Evolutionary conservation across 768 basidiomycete species (phyloP), one percentile per base, ranked within the genome.

Genomic region (Suillus spraguei): DNA sequence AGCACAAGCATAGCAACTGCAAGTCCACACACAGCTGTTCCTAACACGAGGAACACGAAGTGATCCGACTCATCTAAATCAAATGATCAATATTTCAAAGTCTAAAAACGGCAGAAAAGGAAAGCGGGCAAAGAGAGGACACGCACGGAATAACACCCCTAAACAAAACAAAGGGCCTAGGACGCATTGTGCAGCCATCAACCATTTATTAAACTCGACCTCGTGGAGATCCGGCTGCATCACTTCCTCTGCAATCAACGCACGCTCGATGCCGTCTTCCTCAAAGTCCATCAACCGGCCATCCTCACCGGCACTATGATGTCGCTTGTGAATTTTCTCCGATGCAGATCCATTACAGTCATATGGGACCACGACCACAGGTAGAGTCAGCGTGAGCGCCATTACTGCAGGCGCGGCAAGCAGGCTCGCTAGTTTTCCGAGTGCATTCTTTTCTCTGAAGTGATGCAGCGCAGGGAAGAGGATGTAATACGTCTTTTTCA

Each of bases 401-500:
- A 97, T 79, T 2, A 99, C 87, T 2, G 95, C 94, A 2, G 97
- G 97, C 0, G 90, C 87, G 4, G 95, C 94, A 62, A 97, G 83
- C 32, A 97, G 67, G 0, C 89, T 85, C 0, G 91, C 90, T 36
- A 92, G 77, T 76, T 87, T 87, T 0, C 89, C 90, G 13, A 90
- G 67, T 58, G 88, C 67, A 20, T 88, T 87, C 75, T 97, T 95
- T 28, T 82, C 79, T 33, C 77, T 64, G 74, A 97, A 92, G 58
- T 85, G 81, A 61, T 89, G 87, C 1, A 99, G 77, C 0, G 95
- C 92, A 0, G 97, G 96, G 76, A 97, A 97, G 6, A 99, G 79
- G 7, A 87, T 86, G 66, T 91, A 83, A 60, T 78, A 81, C 0
- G 83, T 78, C 49, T 77, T 77, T 4, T 73, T 71, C 13, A 87